phyloP scores from a whole-genome alignment of 2,329 filamentous ascomycete species.

The Stemphylium vesicarium region DNA sequence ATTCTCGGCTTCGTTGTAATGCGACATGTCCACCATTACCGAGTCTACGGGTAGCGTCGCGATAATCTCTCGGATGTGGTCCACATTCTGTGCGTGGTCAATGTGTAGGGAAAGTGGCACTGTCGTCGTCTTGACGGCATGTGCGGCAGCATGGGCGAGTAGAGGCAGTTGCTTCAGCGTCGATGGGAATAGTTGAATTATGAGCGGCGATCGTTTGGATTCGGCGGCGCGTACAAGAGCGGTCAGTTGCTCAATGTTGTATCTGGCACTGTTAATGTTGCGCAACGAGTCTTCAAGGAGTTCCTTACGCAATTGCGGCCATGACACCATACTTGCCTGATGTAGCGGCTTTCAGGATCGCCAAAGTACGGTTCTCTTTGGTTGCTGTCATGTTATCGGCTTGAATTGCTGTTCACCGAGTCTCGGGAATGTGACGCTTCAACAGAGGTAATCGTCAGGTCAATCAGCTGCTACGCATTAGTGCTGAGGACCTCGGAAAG shows the following conservation, averaged over 20 bases:
- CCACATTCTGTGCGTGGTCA: conserved; percentile 55
- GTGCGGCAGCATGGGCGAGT: conserved; percentile 52
- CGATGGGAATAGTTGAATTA: conserved; percentile 60
- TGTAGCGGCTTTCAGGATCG: conserved; percentile 63
- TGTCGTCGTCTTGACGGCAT: conserved; percentile 49
- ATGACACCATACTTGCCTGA: conserved; percentile 65
- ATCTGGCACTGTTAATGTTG: conserved; percentile 25
- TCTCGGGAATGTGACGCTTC: neutral
- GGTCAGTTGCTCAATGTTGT: conserved; percentile 46
- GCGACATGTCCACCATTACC: conserved; percentile 80
- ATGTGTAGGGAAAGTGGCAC: conserved; percentile 56
- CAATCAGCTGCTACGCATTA: too few species aligned
- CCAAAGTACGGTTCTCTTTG: conserved; percentile 39
- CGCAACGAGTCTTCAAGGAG: too few species aligned
- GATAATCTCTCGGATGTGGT: conserved; percentile 51
- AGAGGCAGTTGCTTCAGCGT: conserved; percentile 68
- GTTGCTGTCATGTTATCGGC: conserved; percentile 20
- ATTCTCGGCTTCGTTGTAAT: conserved; percentile 75
- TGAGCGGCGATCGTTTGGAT: conserved; percentile 42
- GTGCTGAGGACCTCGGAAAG: conserved; percentile 4
- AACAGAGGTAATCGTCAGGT: neutral
- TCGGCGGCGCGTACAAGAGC: conserved; percentile 45
- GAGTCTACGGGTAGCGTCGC: conserved; percentile 67
- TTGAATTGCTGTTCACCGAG: neutral
- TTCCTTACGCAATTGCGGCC: conserved; percentile 49